Percentiles rank a stretch among this genome's conserved stretches.
These are phyloP conservation scores for Microdochium bolleyi DNA, from an alignment of 2,329 filamentous ascomycete genomes.

Conservation along the genomic window DNA sequence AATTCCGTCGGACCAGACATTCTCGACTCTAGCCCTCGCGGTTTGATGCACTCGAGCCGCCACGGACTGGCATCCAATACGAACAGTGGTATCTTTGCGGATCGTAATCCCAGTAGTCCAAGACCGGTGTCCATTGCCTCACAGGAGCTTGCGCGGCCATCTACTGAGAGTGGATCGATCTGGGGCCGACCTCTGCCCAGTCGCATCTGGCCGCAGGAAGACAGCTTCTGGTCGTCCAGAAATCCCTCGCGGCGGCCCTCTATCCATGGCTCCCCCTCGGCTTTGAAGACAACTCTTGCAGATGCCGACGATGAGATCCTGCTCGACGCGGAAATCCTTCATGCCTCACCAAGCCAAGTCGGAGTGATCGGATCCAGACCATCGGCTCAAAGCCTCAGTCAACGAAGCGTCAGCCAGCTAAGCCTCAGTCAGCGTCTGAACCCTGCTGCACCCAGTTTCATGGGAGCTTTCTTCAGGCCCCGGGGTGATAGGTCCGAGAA, in stretches of 20 bases:
- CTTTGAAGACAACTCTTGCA: conserved; percentile 50
- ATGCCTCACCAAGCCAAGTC: conserved; percentile 49
- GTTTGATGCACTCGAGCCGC: conserved; percentile 13
- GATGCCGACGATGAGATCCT: conserved; percentile 59
- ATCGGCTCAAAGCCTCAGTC: conserved; percentile 40
- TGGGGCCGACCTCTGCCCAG: conserved; percentile 55
- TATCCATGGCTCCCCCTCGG: conserved; percentile 66
- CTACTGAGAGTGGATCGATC: conserved; percentile 70
- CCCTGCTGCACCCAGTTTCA: conserved; percentile 83
- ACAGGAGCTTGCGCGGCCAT: conserved; percentile 65
- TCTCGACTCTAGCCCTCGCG: conserved; percentile 21
- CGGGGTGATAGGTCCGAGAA: conserved; percentile 16
- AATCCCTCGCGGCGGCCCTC: conserved; percentile 76
- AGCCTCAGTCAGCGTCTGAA: conserved; percentile 62
- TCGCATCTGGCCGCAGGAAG: conserved; percentile 59
- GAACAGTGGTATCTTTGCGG: conserved; percentile 38
- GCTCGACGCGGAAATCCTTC: conserved; percentile 45
- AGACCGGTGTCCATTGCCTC: conserved; percentile 63
- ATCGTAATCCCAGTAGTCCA: conserved; percentile 50
- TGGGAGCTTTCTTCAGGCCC: conserved; percentile 55
- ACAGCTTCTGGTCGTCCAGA: conserved; percentile 45
- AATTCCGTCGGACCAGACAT: conserved; percentile 41
- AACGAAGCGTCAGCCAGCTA: no score
- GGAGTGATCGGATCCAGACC: conserved; percentile 77
- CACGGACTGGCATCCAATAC: conserved; percentile 31